Conservation (phyloP, 1,284 basidiomycete species). For the Microbotryum saponariae region DNA sequence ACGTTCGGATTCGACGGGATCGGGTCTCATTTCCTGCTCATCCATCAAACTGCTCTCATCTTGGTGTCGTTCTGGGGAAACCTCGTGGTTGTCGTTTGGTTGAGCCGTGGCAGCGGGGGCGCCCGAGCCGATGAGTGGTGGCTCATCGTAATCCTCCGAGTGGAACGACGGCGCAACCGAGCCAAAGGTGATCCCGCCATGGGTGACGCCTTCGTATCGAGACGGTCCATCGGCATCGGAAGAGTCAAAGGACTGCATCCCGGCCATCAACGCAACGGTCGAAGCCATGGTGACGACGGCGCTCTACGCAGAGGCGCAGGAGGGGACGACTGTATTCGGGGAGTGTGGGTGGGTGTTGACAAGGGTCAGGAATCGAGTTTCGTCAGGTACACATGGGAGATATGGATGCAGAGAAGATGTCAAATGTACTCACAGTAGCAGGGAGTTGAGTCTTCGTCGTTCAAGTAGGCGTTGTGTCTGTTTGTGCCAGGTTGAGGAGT, state of each 20-base stretch:
- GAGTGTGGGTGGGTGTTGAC: too few species aligned
- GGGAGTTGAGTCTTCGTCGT: too few species aligned
- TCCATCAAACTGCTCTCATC: background rate
- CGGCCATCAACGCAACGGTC: background rate
- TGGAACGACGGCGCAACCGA: slow-evolving; percentile 2
- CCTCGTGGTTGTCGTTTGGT: background rate
- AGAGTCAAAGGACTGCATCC: slow-evolving; percentile 9
- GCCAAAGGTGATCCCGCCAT: slow-evolving; percentile 4
- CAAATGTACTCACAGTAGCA: too few species aligned
- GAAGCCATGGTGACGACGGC: background rate
- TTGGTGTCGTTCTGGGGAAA: background rate
- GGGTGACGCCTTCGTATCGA: background rate
- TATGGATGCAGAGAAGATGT: too few species aligned
- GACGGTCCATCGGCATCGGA: background rate
- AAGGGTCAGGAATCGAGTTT: too few species aligned
- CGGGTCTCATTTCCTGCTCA: slow-evolving; percentile 1
- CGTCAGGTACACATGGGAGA: too few species aligned
- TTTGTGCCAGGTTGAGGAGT: too few species aligned
- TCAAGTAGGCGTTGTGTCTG: too few species aligned
- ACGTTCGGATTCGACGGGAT: background rate
- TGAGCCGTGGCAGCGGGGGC: background rate
- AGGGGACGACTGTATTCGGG: too few species aligned
- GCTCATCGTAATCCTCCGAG: slow-evolving; percentile 6
- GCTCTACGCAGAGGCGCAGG: too few species aligned
- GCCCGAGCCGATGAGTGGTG: background rate